These are phyloP conservation scores for Aspergillus homomorphus DNA, from an alignment of 495 filamentous ascomycete genomes.

Conservation along the genomic window DNA sequence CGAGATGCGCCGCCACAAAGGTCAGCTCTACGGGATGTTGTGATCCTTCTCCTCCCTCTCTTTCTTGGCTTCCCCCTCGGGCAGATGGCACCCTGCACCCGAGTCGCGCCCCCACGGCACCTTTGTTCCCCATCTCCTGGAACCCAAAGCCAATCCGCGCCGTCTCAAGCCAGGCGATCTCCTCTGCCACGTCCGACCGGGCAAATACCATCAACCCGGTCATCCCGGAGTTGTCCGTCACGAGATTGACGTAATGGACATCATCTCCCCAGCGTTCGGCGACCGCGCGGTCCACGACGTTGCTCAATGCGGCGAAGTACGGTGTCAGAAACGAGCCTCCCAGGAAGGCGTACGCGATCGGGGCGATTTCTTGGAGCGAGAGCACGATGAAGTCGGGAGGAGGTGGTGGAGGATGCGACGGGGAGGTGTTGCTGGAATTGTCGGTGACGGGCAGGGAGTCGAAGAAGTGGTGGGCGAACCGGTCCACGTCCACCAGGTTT, in stretches of 20 bases:
- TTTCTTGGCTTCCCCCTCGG: neutral
- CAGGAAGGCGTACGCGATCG: conserved; percentile 77
- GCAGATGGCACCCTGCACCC: conserved; percentile 44
- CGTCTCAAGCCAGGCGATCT: conserved; percentile 59
- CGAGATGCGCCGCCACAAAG: conserved; percentile 85
- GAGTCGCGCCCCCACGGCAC: conserved; percentile 76
- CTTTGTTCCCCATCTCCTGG: conserved; percentile 90
- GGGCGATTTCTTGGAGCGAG: conserved; percentile 88
- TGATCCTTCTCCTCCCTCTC: neutral
- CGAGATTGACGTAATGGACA: conserved; percentile 48
- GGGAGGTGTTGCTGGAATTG: conserved; percentile 6
- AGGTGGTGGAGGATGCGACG: conserved; percentile 16
- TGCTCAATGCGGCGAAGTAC: conserved; percentile 66
- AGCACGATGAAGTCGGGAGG: conserved; percentile 69
- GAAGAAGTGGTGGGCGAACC: conserved; percentile 71
- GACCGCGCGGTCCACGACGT: conserved; percentile 68
- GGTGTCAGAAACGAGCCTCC: conserved; percentile 75
- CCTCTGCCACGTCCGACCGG: conserved; percentile 49
- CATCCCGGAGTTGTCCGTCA: conserved; percentile 75
- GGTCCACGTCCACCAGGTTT: conserved; percentile 56
- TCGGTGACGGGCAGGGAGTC: conserved; percentile 57
- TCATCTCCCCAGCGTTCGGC: conserved; percentile 31
- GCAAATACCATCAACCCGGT: conserved; percentile 83
- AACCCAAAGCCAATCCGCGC: conserved; percentile 79
- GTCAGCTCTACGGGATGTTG: conserved; percentile 59